phyloP scores from a whole-genome alignment of 139 green algal genomes.

The Tetradesmus obliquus region DNA sequence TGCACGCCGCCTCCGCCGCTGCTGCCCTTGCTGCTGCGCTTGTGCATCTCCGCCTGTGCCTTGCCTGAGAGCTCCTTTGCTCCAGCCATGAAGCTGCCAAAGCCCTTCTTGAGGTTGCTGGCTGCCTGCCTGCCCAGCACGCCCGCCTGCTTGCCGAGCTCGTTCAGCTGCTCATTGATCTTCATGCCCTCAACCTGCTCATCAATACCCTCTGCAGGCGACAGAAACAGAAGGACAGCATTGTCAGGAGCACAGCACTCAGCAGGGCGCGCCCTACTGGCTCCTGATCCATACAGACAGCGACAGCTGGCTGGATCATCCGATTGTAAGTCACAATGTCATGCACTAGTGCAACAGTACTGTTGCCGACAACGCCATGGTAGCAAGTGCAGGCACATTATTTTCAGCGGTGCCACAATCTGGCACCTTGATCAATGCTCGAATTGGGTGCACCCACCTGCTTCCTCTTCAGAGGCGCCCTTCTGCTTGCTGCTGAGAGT shows the following conservation, averaged over 20 bases:
- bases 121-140: constrained; percentile 48
- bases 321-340: not conserved
- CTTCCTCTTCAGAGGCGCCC: not conserved
- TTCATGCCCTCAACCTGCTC: not conserved
- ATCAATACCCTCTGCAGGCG: not conserved
- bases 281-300: not conserved
- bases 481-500: constrained; percentile 9
- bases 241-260: not conserved
- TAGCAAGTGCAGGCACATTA: not conserved
- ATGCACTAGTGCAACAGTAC: too few relatives aligned
- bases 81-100: constrained; percentile 23
- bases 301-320: not conserved
- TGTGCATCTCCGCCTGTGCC: constrained; percentile 28
- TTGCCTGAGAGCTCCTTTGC: constrained; percentile 38
- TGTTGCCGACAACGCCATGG: not conserved
- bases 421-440: not conserved
- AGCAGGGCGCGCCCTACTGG: too few relatives aligned
- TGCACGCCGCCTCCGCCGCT: not conserved
- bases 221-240: not conserved
- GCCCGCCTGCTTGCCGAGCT: constrained; percentile 26
- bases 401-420: not conserved
- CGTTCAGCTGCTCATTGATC: constrained; percentile 24
- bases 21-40: constrained; percentile 2
- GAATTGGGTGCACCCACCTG: not conserved
- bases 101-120: constrained; percentile 53